Evolutionary conservation across 768 basidiomycete species (phyloP).

Genomic region (Hericium coralloides): DNA sequence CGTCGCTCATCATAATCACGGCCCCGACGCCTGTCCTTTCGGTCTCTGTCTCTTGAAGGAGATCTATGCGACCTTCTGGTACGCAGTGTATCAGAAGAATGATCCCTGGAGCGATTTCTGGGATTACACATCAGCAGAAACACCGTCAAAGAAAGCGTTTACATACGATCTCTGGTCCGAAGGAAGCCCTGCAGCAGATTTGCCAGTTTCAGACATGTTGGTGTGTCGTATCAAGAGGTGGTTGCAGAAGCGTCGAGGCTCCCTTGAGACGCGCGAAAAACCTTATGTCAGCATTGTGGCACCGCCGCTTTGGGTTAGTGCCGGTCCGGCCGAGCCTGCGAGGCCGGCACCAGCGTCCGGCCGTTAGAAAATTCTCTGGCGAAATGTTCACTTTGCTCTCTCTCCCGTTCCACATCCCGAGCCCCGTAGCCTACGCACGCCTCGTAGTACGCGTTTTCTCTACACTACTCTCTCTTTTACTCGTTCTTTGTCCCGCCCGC

Average conservation of each 20-base stretch:
- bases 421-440: no score
- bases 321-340: no score
- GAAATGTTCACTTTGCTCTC: no score
- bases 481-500: no score
- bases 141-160: background rate
- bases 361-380: no score
- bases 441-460: no score
- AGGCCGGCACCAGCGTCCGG: no score
- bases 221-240: background rate
- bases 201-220: background rate
- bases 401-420: no score
- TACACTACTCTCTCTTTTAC: no score
- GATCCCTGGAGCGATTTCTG: constrained; percentile 47
- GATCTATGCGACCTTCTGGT: constrained; percentile 70
- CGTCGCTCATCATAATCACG: constrained; percentile 43
- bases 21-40: constrained; percentile 47
- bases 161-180: constrained; percentile 15
- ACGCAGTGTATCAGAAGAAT: constrained; percentile 68
- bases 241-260: background rate
- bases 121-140: background rate
- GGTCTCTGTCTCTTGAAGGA: constrained; percentile 53
- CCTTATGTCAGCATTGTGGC: background rate
- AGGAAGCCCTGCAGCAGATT: background rate
- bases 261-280: background rate
- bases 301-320: no score